These are phyloP conservation scores for Aspergillus nanangensis DNA, from an alignment of 495 filamentous ascomycete species.

Conservation along the genomic window DNA sequence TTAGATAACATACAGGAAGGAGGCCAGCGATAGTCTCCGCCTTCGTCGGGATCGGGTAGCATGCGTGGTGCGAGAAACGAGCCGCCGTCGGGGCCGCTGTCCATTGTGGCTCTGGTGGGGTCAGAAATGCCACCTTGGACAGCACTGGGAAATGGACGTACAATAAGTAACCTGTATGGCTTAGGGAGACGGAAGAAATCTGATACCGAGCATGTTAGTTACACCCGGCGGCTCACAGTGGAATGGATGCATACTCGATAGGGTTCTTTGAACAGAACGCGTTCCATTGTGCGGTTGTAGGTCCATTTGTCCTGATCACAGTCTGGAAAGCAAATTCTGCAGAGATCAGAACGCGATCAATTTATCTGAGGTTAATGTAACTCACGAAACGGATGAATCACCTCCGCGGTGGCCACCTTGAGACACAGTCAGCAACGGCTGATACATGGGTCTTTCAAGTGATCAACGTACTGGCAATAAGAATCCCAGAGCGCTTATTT, in stretches of 20 bases:
- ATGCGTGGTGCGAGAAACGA: constrained; percentile 30
- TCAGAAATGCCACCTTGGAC: constrained; percentile 12
- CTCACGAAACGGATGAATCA: constrained; percentile 35
- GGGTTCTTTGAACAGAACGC: constrained; percentile 29
- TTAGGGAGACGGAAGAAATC: constrained; percentile 37
- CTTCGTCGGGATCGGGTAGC: constrained; percentile 33
- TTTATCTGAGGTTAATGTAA: neutral
- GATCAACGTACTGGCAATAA: constrained; percentile 32
- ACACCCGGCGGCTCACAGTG: too few relatives aligned
- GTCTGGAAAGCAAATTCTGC: constrained; percentile 35
- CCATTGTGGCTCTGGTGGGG: constrained; percentile 32
- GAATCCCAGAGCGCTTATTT: constrained; percentile 28
- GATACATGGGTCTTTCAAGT: too few relatives aligned
- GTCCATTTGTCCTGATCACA: constrained; percentile 29
- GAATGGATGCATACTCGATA: constrained; percentile 26
- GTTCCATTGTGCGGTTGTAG: constrained; percentile 35
- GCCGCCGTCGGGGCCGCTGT: constrained; percentile 32
- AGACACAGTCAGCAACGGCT: constrained; percentile 8
- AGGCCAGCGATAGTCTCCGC: constrained; percentile 30
- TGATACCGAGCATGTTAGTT: constrained; percentile 13
- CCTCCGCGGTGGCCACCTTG: constrained; percentile 28
- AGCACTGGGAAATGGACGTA: constrained; percentile 14
- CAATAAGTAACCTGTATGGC: constrained; percentile 36
- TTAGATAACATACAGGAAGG: constrained; percentile 22
- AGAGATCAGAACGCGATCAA: neutral